phyloP scores from a whole-genome alignment of 106 monocot species.

The Chionographis japonica region DNA sequence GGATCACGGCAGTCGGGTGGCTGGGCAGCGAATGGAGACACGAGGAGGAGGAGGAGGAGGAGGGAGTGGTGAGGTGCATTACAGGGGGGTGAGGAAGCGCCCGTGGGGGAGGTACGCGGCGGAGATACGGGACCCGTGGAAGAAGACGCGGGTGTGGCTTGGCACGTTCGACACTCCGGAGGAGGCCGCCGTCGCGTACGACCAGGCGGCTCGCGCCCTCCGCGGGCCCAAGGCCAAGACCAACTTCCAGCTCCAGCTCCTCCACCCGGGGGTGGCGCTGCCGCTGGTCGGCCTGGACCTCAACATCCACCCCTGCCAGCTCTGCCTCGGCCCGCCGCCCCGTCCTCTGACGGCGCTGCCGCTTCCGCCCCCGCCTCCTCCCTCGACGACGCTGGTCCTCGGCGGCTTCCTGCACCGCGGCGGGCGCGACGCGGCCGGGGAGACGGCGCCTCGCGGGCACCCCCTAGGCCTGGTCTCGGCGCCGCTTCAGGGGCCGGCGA shows the following conservation, averaged over 20 bases:
- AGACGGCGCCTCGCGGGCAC: too few relatives aligned
- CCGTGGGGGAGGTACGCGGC: constrained; percentile 37
- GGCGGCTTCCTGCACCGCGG: not conserved
- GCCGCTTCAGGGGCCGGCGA: not conserved
- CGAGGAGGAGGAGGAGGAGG: not conserved
- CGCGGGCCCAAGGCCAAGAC: constrained; percentile 26
- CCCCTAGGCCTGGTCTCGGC: not conserved
- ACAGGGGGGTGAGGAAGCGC: constrained; percentile 27
- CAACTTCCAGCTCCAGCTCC: constrained; percentile 10
- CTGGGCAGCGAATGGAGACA: too few relatives aligned
- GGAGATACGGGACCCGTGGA: constrained; percentile 37
- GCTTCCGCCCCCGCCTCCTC: not conserved
- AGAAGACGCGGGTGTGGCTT: constrained; percentile 30
- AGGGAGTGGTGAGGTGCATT: constrained; percentile 4
- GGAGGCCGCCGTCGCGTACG: constrained; percentile 27
- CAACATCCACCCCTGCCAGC: not conserved
- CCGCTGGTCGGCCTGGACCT: not conserved
- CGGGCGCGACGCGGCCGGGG: too few relatives aligned
- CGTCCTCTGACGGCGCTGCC: not conserved
- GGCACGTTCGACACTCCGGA: constrained; percentile 24
- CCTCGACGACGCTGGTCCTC: not conserved
- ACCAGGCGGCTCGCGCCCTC: constrained; percentile 20
- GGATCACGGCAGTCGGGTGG: too few relatives aligned
- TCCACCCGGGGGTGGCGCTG: not conserved
- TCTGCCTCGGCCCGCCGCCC: not conserved